These are phyloP conservation scores for Solanum chmielewskii DNA, from an alignment of 257 asterid genomes.

Conservation along the genomic window DNA sequence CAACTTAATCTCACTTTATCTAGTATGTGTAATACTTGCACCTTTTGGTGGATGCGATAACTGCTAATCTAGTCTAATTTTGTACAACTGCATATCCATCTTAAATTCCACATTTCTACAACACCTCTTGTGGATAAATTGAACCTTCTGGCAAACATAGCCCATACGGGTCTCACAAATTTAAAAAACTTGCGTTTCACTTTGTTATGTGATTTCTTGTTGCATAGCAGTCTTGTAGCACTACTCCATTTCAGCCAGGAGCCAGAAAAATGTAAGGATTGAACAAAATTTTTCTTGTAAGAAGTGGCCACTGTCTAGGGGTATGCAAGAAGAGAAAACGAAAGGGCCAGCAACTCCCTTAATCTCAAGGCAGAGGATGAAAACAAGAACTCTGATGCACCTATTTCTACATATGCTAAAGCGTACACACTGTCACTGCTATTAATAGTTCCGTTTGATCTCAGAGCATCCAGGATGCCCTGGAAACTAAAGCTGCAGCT, in stretches of 20 bases:
- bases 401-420: not conserved
- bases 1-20: not conserved
- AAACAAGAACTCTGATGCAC: not conserved
- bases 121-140: not conserved
- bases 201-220: not conserved
- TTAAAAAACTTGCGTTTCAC: not conserved
- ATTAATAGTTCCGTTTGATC: not conserved
- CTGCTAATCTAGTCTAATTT: not conserved
- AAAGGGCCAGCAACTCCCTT: not conserved
- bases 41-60: not conserved
- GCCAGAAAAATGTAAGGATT: not conserved
- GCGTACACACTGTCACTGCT: not conserved
- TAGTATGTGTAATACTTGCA: not conserved
- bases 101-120: not conserved
- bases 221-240: not conserved
- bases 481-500: not conserved
- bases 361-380: not conserved
- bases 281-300: not conserved
- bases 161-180: not conserved
- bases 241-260: not conserved
- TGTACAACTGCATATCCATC: not conserved
- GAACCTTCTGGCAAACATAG: not conserved
- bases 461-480: not conserved
- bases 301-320: not conserved
- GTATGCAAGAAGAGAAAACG: not conserved